Conservation (phyloP, 2,329 filamentous ascomycete genomes). For the Alternaria conjuncta region DNA sequence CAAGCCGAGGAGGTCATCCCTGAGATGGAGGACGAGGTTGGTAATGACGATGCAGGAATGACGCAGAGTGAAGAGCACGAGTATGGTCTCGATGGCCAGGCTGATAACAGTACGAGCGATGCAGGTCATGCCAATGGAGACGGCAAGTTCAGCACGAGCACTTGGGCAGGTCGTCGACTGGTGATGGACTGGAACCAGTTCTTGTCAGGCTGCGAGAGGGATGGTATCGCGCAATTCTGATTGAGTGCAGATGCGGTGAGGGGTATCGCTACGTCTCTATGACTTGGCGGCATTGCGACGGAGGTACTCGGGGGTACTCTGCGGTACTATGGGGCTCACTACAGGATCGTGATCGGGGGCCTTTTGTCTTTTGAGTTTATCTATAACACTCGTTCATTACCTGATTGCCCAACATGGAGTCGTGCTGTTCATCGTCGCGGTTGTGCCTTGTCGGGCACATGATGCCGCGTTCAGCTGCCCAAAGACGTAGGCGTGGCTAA, state of each 20-base stretch:
- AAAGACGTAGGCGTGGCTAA: not conserved
- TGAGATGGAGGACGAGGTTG: not conserved
- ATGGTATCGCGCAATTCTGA: conserved; percentile 26
- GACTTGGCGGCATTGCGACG: not conserved
- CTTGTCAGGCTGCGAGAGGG: conserved; percentile 24
- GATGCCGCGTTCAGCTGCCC: not conserved
- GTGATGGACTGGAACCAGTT: conserved; percentile 22
- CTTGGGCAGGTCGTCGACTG: conserved; percentile 19
- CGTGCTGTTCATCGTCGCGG: not conserved
- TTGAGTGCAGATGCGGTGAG: not conserved
- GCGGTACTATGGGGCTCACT: not conserved
- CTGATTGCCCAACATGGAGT: not conserved
- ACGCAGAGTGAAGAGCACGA: not conserved
- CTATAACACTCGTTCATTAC: not conserved
- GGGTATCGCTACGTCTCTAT: not conserved
- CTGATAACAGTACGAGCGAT: not conserved
- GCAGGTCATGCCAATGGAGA: not conserved
- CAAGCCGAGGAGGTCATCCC: conserved; percentile 24
- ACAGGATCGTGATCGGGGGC: not conserved
- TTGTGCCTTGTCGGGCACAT: not conserved
- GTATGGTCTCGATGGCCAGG: conserved; percentile 5
- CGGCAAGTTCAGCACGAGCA: conserved; percentile 1
- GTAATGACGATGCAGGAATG: not conserved
- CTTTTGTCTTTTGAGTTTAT: not conserved
- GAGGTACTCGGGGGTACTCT: not conserved